A percentile compares a stretch with the other conserved stretches of the same genome.
These are phyloP conservation scores for Fraxinus cuspidata DNA, from an alignment of 257 asterid species.

Conservation along the genomic window DNA sequence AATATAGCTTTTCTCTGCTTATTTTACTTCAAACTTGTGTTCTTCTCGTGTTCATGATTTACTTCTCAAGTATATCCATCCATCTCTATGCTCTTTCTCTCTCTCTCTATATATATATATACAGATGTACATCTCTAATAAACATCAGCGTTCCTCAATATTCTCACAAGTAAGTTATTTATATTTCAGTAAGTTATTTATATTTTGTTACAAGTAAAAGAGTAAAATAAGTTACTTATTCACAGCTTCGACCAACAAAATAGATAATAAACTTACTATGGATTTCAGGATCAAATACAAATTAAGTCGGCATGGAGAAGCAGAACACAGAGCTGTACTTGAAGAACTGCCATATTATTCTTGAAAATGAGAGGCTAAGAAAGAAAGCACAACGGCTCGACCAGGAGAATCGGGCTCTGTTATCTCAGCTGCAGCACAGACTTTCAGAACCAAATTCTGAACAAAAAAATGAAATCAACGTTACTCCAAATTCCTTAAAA, in stretches of 20 bases:
- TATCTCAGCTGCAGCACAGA: slow-evolving; percentile 44
- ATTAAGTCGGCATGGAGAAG: slow-evolving; percentile 42
- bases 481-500: slow-evolving; percentile 26
- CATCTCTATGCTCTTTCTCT: not conserved
- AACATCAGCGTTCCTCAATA: slow-evolving; percentile 3
- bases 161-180: slow-evolving; percentile 12
- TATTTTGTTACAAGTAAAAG: not conserved
- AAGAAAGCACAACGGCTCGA: slow-evolving; percentile 48
- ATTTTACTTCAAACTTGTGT: not conserved
- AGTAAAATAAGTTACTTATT: too few relatives aligned
- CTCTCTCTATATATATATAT: not conserved
- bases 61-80: not conserved
- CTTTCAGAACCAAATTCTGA: slow-evolving; percentile 30
- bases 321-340: slow-evolving; percentile 46
- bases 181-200: not conserved
- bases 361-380: slow-evolving; percentile 52
- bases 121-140: not conserved
- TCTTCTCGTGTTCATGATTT: slow-evolving; percentile 21
- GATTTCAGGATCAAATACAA: slow-evolving; percentile 17
- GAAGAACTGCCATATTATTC: slow-evolving; percentile 53
- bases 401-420: slow-evolving; percentile 52
- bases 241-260: too few relatives aligned
- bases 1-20: slow-evolving; percentile 4
- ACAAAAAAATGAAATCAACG: slow-evolving; percentile 12
- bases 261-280: too few relatives aligned